phyloP scores from a whole-genome alignment of 306 rosid species.

The Cyclanthera cordifolia region DNA sequence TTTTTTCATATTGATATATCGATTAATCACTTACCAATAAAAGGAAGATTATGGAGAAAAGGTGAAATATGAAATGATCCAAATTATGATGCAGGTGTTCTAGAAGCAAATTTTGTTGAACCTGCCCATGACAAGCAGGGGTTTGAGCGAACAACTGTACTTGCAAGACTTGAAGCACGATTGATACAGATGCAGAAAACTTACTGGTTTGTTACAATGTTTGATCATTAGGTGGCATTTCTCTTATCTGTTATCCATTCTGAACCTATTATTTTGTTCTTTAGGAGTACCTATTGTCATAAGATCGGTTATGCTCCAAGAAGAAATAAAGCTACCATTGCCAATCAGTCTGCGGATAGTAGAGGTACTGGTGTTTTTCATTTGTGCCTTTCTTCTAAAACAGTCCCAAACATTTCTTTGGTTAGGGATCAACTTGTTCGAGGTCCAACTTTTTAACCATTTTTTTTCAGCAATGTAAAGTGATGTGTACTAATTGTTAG shows the following conservation, averaged over 20 bases:
- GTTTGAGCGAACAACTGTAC: conserved; percentile 89
- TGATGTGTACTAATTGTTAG: background rate
- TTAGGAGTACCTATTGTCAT: conserved; percentile 50
- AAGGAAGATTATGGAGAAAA: background rate
- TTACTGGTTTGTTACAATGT: conserved; percentile 54
- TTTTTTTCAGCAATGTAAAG: background rate
- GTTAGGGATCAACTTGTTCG: background rate
- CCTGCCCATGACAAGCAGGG: conserved; percentile 99
- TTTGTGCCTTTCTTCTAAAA: background rate
- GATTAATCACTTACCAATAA: conserved; percentile 4
- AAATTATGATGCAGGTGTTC: conserved; percentile 41
- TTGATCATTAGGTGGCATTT: background rate
- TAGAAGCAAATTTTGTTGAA: conserved; percentile 98
- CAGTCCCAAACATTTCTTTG: background rate
- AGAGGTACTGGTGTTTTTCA: conserved; percentile 37
- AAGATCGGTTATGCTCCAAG: conserved; percentile 70
- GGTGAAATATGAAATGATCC: background rate
- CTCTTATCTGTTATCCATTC: conserved; percentile 9
- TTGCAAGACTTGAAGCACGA: conserved; percentile 66
- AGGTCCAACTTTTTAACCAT: background rate
- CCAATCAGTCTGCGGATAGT: conserved; percentile 19
- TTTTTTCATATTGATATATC: conserved; percentile 3
- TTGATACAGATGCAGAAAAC: conserved; percentile 71
- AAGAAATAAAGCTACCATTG: conserved; percentile 24
- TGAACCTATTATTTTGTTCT: conserved; percentile 10